Evolutionary conservation across 202 grass and related monocot species (phyloP).

Genomic region (Saccharum hybrid): DNA sequence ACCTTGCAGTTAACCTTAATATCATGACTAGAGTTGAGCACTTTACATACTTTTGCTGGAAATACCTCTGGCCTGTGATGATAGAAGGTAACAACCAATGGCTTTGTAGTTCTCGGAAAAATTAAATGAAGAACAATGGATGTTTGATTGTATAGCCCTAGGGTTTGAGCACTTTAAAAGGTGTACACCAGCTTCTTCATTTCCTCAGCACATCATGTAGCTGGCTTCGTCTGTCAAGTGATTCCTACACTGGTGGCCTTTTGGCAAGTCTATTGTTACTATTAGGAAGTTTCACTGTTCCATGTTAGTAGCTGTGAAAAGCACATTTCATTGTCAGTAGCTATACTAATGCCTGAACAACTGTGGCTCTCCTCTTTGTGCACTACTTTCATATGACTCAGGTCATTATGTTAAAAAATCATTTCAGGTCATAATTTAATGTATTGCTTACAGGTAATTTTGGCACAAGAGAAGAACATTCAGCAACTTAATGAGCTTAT

Average conservation of each 20-base stretch:
- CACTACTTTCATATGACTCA: slow-evolving; percentile 16
- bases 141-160: not conserved
- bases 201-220: not conserved
- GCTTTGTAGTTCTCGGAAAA: not conserved
- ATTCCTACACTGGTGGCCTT: not conserved
- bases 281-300: not conserved
- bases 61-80: not conserved
- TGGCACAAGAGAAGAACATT: slow-evolving; percentile 94
- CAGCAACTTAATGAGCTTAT: slow-evolving; percentile 85
- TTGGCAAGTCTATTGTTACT: not conserved
- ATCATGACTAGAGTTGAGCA: not conserved
- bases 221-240: slow-evolving; percentile 4
- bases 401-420: not conserved
- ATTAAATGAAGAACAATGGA: not conserved
- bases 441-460: slow-evolving; percentile 66
- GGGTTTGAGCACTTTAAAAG: not conserved
- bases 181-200: not conserved
- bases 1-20: not conserved
- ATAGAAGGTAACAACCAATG: not conserved
- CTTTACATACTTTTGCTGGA: not conserved
- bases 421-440: not conserved
- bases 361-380: not conserved
- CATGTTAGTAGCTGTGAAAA: slow-evolving; percentile 2
- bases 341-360: not conserved
- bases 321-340: slow-evolving; percentile 1